phyloP scores from a whole-genome alignment of 176 grass and related monocot genomes.

The Avena insularis region DNA sequence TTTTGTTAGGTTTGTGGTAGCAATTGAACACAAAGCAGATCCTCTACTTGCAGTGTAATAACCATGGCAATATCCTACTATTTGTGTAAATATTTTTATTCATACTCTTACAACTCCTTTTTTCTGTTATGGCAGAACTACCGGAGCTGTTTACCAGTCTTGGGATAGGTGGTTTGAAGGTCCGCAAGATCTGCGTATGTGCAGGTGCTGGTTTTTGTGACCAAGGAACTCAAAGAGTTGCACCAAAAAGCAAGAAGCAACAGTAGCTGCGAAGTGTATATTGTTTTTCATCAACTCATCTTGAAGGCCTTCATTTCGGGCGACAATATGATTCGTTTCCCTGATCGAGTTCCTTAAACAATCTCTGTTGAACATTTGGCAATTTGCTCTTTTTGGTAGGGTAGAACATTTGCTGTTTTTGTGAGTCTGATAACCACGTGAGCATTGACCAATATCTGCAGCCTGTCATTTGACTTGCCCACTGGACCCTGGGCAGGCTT shows the following conservation, averaged over 20 bases:
- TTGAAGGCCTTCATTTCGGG: constrained; percentile 3
- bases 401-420: neutral
- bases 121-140: constrained; percentile 59
- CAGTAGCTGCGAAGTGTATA: constrained; percentile 28
- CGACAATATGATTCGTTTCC: neutral
- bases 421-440: neutral
- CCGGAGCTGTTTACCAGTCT: constrained; percentile 51
- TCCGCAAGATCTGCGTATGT: constrained; percentile 66
- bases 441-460: neutral
- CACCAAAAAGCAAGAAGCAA: constrained; percentile 3
- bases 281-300: neutral
- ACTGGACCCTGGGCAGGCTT: neutral
- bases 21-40: constrained; percentile 69
- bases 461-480: neutral
- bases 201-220: constrained; percentile 90
- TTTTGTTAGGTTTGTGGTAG: constrained; percentile 59
- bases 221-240: constrained; percentile 9
- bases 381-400: neutral
- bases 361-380: neutral
- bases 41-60: constrained; percentile 85
- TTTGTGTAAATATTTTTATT: neutral
- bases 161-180: constrained; percentile 97
- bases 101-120: neutral
- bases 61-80: constrained; percentile 22
- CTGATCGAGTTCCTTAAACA: neutral